Conservation (phyloP, 306 rosid genomes). For the Neltuma alba region DNA sequence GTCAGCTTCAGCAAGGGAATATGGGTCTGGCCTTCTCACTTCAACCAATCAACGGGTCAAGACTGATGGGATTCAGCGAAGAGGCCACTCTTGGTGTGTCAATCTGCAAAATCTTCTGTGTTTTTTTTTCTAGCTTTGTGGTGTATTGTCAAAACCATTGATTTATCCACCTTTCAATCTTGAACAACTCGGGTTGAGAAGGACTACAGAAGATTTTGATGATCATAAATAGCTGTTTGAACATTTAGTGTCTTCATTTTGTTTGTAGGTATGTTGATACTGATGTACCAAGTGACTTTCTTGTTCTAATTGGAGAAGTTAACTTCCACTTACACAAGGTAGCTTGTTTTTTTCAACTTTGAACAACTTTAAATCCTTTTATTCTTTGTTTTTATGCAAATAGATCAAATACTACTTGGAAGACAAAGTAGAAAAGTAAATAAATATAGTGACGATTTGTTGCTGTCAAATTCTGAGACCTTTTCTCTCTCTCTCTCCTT, state of each 20-base stretch:
- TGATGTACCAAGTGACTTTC: slow-evolving; percentile 90
- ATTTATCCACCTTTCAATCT: slow-evolving; percentile 9
- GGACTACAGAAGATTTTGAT: neutral
- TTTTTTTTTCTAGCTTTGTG: neutral
- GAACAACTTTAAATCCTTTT: neutral
- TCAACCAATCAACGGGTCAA: slow-evolving; percentile 72
- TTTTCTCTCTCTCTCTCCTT: slow-evolving; percentile 4
- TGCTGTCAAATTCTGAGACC: slow-evolving; percentile 33
- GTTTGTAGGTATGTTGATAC: slow-evolving; percentile 78
- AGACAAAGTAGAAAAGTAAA: neutral
- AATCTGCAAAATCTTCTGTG: slow-evolving; percentile 3
- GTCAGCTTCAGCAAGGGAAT: slow-evolving; percentile 61
- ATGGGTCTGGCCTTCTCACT: slow-evolving; percentile 63
- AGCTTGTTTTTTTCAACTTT: slow-evolving; percentile 22
- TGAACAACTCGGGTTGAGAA: slow-evolving; percentile 6
- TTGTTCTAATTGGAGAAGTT: slow-evolving; percentile 71
- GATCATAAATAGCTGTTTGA: neutral
- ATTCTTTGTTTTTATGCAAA: neutral
- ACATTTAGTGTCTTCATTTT: slow-evolving; percentile 20
- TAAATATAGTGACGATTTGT: neutral
- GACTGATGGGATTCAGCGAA: slow-evolving; percentile 78
- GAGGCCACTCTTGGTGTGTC: slow-evolving; percentile 83
- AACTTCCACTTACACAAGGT: slow-evolving; percentile 91
- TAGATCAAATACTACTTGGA: neutral
- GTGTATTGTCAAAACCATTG: neutral